A percentile compares a stretch with the other conserved stretches of the same genome.
Conservation (phyloP, 2,329 filamentous ascomycete species). For the Fonsecaea multimorphosa region DNA sequence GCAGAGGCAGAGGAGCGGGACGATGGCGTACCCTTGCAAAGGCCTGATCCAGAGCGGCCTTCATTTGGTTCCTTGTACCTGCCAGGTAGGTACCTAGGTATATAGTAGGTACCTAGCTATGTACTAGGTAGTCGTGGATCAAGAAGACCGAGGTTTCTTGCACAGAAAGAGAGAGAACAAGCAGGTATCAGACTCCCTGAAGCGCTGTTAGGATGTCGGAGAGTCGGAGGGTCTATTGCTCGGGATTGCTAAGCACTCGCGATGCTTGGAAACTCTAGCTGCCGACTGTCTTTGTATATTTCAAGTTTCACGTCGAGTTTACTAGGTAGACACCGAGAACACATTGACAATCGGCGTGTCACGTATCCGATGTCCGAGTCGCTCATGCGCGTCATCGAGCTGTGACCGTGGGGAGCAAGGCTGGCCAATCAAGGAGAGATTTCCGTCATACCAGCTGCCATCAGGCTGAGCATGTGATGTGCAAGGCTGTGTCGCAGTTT, state of each 20-base stretch:
- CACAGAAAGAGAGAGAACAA: no score
- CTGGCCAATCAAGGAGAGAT: not conserved
- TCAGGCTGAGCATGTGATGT: not conserved
- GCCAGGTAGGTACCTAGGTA: not conserved
- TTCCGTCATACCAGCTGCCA: not conserved
- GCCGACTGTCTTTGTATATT: no score
- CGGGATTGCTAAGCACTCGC: not conserved
- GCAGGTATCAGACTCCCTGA: not conserved
- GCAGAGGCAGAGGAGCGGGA: slow-evolving; percentile 3
- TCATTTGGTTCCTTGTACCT: slow-evolving; percentile 9
- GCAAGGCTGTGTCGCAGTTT: not conserved
- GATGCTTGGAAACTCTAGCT: not conserved
- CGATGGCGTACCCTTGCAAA: slow-evolving; percentile 28
- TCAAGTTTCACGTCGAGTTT: no score
- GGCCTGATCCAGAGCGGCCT: slow-evolving; percentile 20
- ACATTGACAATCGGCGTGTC: not conserved
- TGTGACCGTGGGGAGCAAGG: not conserved
- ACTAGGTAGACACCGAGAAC: slow-evolving; percentile 2
- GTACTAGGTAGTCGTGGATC: no score
- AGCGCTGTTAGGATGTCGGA: not conserved
- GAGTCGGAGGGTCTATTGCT: not conserved
- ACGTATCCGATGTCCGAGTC: not conserved
- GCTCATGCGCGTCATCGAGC: not conserved
- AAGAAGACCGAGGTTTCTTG: no score
- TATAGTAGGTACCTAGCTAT: no score